Percentiles rank a stretch among this genome's conserved stretches.
These are phyloP conservation scores for Sporisorium sorghi DNA, from an alignment of 1,284 basidiomycete species.

Conservation along the genomic window DNA sequence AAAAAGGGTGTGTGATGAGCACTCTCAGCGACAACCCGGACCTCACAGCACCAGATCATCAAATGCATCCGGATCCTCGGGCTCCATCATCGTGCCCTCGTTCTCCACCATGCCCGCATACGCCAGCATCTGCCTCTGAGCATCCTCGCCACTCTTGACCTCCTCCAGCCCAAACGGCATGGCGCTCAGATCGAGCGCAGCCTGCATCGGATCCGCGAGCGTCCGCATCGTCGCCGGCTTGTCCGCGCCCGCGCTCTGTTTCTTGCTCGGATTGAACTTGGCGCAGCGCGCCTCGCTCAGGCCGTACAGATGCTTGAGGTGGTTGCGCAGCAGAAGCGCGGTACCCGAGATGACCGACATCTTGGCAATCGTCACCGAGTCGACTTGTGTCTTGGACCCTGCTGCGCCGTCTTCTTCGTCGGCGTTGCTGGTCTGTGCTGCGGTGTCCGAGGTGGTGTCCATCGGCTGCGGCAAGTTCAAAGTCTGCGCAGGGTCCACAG, in stretches of 20 bases:
- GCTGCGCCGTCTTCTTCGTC: constrained; percentile 17
- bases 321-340: constrained; percentile 55
- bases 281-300: constrained; percentile 56
- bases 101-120: constrained; percentile 50
- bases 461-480: constrained; percentile 9
- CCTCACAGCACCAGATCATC: constrained; percentile 42
- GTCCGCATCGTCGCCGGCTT: constrained; percentile 47
- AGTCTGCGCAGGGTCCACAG: constrained; percentile 30
- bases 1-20: neutral
- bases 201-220: constrained; percentile 45
- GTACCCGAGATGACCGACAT: constrained; percentile 55
- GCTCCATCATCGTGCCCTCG: constrained; percentile 57
- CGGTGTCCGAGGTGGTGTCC: too few species aligned
- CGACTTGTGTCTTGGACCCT: constrained; percentile 17
- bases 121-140: constrained; percentile 49
- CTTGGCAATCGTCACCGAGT: constrained; percentile 36
- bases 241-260: constrained; percentile 55
- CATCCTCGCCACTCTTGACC: constrained; percentile 41
- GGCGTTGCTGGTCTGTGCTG: constrained; percentile 4
- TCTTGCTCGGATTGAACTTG: constrained; percentile 58
- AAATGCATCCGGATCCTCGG: constrained; percentile 46
- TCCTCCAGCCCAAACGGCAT: constrained; percentile 40
- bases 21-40: too few species aligned
- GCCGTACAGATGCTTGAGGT: constrained; percentile 61
- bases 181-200: constrained; percentile 39